Evolutionary conservation across 306 rosid genomes (phyloP).

Genomic region (Castanea crenata): DNA sequence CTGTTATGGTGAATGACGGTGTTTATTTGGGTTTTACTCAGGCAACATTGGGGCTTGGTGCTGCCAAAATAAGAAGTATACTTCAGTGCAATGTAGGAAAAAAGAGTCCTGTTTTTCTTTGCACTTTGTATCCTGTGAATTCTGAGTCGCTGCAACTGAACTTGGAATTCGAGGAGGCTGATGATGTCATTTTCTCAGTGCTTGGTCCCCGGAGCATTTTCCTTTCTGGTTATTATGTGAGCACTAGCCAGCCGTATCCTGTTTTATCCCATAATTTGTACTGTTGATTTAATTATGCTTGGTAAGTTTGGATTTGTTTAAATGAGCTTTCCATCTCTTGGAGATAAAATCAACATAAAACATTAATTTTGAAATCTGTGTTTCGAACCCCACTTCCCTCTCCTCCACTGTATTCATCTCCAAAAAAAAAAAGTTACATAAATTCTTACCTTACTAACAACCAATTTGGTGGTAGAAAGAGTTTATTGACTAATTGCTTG

Average conservation of each 20-base stretch:
- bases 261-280: not conserved
- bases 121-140: constrained; percentile 70
- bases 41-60: constrained; percentile 78
- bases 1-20: constrained; percentile 3
- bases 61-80: constrained; percentile 52
- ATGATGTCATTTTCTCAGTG: constrained; percentile 77
- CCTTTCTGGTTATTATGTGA: constrained; percentile 68
- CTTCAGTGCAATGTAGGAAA: constrained; percentile 90
- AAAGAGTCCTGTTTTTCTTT: constrained; percentile 72
- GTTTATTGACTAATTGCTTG: not conserved
- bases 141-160: constrained; percentile 71
- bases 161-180: constrained; percentile 78
- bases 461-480: not conserved
- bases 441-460: not conserved
- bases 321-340: not conserved
- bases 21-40: constrained; percentile 5
- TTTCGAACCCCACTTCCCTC: too few species aligned
- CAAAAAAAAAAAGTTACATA: too few species aligned
- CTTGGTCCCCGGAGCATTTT: constrained; percentile 84
- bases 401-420: too few species aligned
- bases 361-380: not conserved
- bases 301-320: not conserved
- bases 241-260: constrained; percentile 62
- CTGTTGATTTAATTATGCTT: not conserved
- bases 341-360: not conserved